Evolutionary conservation across 768 basidiomycete species (phyloP), one percentile per base, ranked within the genome.

Genomic region (Cystobasidium tubakii): DNA sequence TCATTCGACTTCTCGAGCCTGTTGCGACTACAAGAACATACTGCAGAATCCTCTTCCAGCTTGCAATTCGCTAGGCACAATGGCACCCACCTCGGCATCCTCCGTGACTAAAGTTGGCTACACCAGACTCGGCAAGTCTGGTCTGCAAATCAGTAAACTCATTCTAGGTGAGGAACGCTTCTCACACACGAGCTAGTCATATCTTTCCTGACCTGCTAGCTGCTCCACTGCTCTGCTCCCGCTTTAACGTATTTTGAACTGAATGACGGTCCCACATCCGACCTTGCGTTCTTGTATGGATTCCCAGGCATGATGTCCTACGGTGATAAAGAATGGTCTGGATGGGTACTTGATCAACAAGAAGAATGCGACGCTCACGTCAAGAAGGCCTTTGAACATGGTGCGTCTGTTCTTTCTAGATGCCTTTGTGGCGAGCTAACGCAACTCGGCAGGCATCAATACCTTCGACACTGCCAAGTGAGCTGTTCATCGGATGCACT

Each of bases 141-240:
- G 87, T 1, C 80, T 87, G 50, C 86, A 88, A 78, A 84, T 89
- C 0, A 88, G 87, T 29, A 86, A 84, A 80, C 83, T 88, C 62
- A 87, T 89, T 50, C 82, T 89, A 0, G 88, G 88, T 67, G 21
- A 54, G 66, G 2, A 17, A 21, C 9, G 21, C 0, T 84, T 84
- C 44, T 1, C 43, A 33, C 15, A 15, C 42, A 36, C 15, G 6
- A 25, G 73, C 13, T 27, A 4, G 6, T 43, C 4, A 69, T 42
- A 33, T 6, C 15, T 39, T 39, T 6, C 7, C 27, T 42, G 70
- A 34, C n/a, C 27, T 15, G 17, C 36, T 2, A 17, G 31, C 25
- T 39, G 7, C 25, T 69, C 13, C 13, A 10, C n/a, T n/a, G n/a
- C n/a, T n/a, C 44, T 54, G 27, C 53, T 44, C n/a, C 31, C 66